Base-by-base conservation (phyloP, 2,329 filamentous ascomycete genomes). In the Ascochyta fabae region DNA sequence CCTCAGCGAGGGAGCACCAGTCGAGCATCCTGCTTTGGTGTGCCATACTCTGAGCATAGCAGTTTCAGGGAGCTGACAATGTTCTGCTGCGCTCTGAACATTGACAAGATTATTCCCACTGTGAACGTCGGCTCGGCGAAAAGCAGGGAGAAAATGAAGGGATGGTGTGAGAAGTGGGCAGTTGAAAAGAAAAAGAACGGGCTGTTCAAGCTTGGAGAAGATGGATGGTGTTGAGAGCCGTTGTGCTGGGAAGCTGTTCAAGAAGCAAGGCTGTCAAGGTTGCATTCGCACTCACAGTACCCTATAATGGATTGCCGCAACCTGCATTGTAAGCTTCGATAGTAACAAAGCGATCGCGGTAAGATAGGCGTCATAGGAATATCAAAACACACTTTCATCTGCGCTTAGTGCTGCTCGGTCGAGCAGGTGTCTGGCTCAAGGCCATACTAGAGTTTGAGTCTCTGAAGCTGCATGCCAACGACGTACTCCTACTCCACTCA, bases 21-120 rank as follows among this genome's bases (percentile, higher is more conserved):
- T 43, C 88, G 94, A 65, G 90, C 90, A 34, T 88, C 89, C 73
- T 97, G 92, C 73, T 96, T 96, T 65, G 93, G 92, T 0, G 95
- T 98, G 2, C 95, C 95, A 2, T 99, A 99, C 73, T 93, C 89
- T 47, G 95, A 99, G 78, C 95, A 99, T 74, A 95, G 90, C 74
- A 96, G 91, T 59, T 99, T 99, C 71, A 84, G 94, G 36, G 95
- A 99, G 79, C 77, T 99, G 71, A 94, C 92, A 0, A 88, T 98
- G 84, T 99, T 99, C 71, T 86, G 94, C 64, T 95, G 95, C 81
- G 86, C 88, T 19, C 74, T 99, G 73, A 81, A 90, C 53, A 96
- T 99, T 62, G 92, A 94, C 61, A 91, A 88, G 76, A 85, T 99
- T 6, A 89, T 99, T 15, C 95, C 95, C 0, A 99, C 95, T 0